Conservation (phyloP, 169 alveolate genomes). For the Eimeria sp. region DNA sequence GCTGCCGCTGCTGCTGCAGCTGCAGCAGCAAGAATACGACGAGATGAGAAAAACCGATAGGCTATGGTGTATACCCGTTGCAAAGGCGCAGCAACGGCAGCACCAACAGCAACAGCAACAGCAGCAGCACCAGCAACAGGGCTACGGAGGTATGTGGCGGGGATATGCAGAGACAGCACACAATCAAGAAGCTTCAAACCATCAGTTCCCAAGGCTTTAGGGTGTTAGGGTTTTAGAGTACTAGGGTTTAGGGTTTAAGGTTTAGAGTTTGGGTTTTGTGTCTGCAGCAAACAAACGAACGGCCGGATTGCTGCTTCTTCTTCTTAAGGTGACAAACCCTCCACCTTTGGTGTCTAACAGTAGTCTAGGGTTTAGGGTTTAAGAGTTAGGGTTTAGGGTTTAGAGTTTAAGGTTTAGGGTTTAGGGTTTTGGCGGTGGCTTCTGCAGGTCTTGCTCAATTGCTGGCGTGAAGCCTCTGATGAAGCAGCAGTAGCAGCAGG, state of each 20-base stretch:
- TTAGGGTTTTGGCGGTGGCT: background rate
- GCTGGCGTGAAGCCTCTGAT: slow-evolving; percentile 18
- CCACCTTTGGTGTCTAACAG: background rate
- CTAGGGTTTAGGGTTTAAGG: background rate
- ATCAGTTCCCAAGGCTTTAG: background rate
- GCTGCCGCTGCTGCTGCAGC: slow-evolving; percentile 54
- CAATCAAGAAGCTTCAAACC: background rate
- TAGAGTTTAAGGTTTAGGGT: slow-evolving; percentile 8
- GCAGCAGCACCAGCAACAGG: background rate
- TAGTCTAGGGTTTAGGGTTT: background rate
- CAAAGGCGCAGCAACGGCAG: slow-evolving; percentile 29
- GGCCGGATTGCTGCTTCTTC: background rate
- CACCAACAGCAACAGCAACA: slow-evolving; percentile 23
- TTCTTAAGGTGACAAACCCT: slow-evolving; percentile 11
- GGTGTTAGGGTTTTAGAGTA: slow-evolving; percentile 5
- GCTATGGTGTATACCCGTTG: slow-evolving; percentile 7
- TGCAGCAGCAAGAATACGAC: background rate
- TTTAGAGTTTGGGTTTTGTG: background rate
- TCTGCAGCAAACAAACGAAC: background rate
- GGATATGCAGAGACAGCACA: background rate
- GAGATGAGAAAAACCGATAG: background rate
- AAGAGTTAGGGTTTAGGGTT: background rate
- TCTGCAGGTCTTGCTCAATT: background rate
- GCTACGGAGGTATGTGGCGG: slow-evolving; percentile 24
- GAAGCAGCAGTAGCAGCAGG: slow-evolving; percentile 25